Base-by-base conservation (phyloP, 2,329 filamentous ascomycete genomes). In the Ophiostoma novo-ulmi region DNA sequence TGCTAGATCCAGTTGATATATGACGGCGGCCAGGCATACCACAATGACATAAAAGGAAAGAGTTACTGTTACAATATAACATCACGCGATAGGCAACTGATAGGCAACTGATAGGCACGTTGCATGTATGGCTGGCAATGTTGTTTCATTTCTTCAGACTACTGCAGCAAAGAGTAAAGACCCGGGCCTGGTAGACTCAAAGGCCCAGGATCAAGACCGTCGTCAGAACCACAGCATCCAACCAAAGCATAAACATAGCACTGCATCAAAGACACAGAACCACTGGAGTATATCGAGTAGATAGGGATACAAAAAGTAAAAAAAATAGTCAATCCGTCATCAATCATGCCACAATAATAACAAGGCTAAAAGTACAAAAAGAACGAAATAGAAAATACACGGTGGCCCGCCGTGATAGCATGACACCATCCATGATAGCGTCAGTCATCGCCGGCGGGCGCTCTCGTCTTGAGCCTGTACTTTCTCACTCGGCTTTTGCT, bases 301-400 rank as follows among this genome's bases (percentile, higher is more conserved):
- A 26, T 58, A 58, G 22, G 10, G 20, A 48, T 48, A 39, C 5
- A 67, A 17, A 67, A 67, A 65, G 64, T 52, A 61, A 44, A 64
- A 65, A 68, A 69, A 52, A 70, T 48, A 58, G 26, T 11, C 26
- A 26, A 20, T 52, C 20, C 63, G 44, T 67, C 38, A 67, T 61
- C 38, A 68, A 55, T 63, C 63, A 69, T 69, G 68, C 63, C 44
- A 38, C 68, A 69, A 64, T 38, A 55, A 44, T 39, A n/a, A 52
- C 8, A n/a, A 64, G 10, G 67, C 65, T 39, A 35, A 70, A 68
- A 41, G 61, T 22, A 44, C 22, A 39, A 67, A 67, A 1, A 52
- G 13, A 68, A 67, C 26, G 14, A 52, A 22, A 55, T 26, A 68
- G 20, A 52, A 52, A 31, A 55, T 10, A 44, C 63, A 52, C 63